Evolutionary conservation across 345 rosid genomes (phyloP), one percentile per base, ranked within the genome.

Genomic region (Nasturtium officinale): DNA sequence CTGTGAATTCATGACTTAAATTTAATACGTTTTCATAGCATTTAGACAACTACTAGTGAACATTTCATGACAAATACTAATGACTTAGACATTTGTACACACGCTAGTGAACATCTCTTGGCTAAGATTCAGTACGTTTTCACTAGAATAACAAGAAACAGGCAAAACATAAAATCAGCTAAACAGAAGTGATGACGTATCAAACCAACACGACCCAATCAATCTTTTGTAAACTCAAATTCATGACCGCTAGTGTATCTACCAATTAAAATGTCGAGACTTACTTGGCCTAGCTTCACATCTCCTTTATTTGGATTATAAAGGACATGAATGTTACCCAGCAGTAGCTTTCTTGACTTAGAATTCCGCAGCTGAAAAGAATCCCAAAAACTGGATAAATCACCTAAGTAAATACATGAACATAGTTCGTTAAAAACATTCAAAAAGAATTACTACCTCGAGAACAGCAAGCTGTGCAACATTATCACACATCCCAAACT

Each of bases 391-490:
- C n/a, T 57, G 67, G 77, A 82, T 91, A 76, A 82, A 78, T 58
- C 21, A 78, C 40, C 52, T 23, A 62, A 53, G 65, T 32, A 54
- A 3, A 43, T 32, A 52, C 10, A 67, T 30, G 28, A 32, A 17
- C 37, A 21, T 17, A 40, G 6, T 37, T 15, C 0, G 6, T 12
- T 6, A 26, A 45, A 28, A 43, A 20, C 47, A n/a, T n/a, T 25
- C 65, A 2, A 51, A 8, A 9, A 29, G 53, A 58, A 61, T 50
- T 45, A 66, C 52, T 79, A 89, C 94, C 97, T 86, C 89, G 70
- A 91, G 87, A 72, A 85, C 93, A 35, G 78, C 79, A 72, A 91
- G 86, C 38, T 89, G 96, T 33, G 94, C 94, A 66, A 91, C 96
- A 79, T 89, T 91, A 74, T 87, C 92, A 1, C 84, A 79, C 72